Evolutionary conservation across 2,329 filamentous ascomycete genomes (phyloP), one percentile per base, ranked within the genome.

Genomic region (Fusarium camptoceras): DNA sequence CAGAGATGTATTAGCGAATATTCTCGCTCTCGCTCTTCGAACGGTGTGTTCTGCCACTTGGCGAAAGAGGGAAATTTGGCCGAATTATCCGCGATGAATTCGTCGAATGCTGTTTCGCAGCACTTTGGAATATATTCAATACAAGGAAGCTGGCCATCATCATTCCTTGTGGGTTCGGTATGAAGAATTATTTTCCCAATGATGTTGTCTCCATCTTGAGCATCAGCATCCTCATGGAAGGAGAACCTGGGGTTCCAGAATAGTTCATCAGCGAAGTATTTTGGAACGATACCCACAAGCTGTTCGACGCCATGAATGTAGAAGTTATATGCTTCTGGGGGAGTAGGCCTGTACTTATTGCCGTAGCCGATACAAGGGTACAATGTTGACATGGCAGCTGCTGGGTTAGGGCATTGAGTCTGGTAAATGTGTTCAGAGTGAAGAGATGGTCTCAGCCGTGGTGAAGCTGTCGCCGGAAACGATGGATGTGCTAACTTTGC

Each of bases 1-100:
- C 74, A 64, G 15, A 72, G 72, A 24, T 77, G 73, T 12, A 81
- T 74, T 3, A 76, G 75, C 44, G 78, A 76, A 22, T 73, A 77
- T 39, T 75, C 73, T 53, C 63, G 70, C 24, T 42, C 31, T 20
- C 28, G 34, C 34, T 37, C 34, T 37, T 37, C 34, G 72, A 66
- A 12, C 46, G 57, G 12, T 62, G 65, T 66, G 14, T 30, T 47
- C 37, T 78, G 66, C 78, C 78, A 79, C 14, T 65, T 64, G 8
- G 61, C 55, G 24, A 79, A 64, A 15, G 71, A 69, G 55, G 73
- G 64, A 59, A 80, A 65, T 8, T 79, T 79, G 1, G 53, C 42
- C 8, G 31, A 11, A 53, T 53, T 53, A 25, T 53, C 34, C 8
- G 68, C 55, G 25, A 78, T 76, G 28, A 64, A 50, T 20, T 42